phyloP scores from a whole-genome alignment of 495 filamentous ascomycete genomes.

The Tuber aestivum region DNA sequence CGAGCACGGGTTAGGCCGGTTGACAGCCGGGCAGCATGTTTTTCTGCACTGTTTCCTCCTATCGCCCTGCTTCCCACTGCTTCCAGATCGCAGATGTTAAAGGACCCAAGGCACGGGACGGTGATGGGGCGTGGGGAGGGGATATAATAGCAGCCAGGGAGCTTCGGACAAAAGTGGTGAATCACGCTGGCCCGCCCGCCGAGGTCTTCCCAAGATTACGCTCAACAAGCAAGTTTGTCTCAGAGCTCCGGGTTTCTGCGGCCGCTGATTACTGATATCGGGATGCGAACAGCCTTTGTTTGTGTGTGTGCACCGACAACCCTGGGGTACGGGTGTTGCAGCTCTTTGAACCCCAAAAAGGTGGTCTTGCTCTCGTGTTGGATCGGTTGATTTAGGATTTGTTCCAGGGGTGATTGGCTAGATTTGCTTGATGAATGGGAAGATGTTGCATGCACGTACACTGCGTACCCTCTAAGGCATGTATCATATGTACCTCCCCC shows the following conservation, averaged over 20 bases:
- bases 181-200: background rate
- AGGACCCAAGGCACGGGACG: background rate
- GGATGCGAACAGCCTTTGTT: background rate
- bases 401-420: background rate
- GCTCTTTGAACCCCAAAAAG: background rate
- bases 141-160: background rate
- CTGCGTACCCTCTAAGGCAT: background rate
- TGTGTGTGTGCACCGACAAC: background rate
- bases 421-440: background rate
- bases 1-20: background rate
- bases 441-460: background rate
- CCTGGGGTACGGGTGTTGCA: background rate
- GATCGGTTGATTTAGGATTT: background rate
- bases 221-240: conserved; percentile 1
- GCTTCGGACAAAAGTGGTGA: background rate
- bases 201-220: background rate
- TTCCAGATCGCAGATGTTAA: background rate
- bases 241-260: background rate
- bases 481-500: background rate
- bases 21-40: background rate
- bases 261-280: background rate
- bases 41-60: background rate
- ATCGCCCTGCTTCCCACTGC: background rate
- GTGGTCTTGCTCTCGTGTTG: background rate
- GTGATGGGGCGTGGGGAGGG: background rate